Percentiles rank a stretch among this genome's conserved stretches.
These are phyloP conservation scores for Striga hermonthica DNA, from an alignment of 305 asterid genomes.

Conservation along the genomic window DNA sequence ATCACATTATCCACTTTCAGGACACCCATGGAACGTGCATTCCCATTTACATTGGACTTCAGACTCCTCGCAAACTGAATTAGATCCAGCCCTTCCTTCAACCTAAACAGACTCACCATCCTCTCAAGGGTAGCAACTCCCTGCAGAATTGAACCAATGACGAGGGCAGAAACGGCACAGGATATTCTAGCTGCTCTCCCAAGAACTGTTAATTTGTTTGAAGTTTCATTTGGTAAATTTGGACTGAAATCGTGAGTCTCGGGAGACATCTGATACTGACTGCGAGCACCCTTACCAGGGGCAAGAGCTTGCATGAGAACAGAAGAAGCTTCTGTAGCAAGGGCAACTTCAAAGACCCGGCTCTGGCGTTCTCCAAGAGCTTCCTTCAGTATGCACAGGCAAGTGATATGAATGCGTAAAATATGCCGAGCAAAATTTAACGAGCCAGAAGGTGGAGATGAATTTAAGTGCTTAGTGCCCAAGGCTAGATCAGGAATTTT, in stretches of 20 bases:
- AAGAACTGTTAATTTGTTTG: conserved; percentile 35
- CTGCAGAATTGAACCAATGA: conserved; percentile 66
- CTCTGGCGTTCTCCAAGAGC: conserved; percentile 92
- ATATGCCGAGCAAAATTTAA: conserved; percentile 53
- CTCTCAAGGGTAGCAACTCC: conserved; percentile 78
- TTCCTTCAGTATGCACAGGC: conserved; percentile 69
- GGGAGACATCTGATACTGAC: conserved; percentile 59
- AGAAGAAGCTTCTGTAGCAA: conserved; percentile 71
- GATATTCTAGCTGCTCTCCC: conserved; percentile 50
- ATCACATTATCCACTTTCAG: conserved; percentile 54
- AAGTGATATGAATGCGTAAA: conserved; percentile 61
- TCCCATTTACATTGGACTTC: conserved; percentile 68
- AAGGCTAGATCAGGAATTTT: conserved; percentile 60
- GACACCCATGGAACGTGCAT: conserved; percentile 56
- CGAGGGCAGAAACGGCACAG: conserved; percentile 72
- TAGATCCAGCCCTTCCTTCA: conserved; percentile 70
- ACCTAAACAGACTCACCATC: conserved; percentile 65
- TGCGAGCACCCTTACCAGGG: conserved; percentile 61
- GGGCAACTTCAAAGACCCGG: conserved; percentile 82
- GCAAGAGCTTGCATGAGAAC: conserved; percentile 53
- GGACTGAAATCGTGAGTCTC: conserved; percentile 49
- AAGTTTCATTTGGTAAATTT: conserved; percentile 42
- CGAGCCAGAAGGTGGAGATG: conserved; percentile 42
- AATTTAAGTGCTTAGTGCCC: conserved; percentile 42
- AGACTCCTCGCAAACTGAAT: conserved; percentile 63